Conservation (phyloP, 225 moss, liverwort and hornwort genomes). For the Climacium dendroides region DNA sequence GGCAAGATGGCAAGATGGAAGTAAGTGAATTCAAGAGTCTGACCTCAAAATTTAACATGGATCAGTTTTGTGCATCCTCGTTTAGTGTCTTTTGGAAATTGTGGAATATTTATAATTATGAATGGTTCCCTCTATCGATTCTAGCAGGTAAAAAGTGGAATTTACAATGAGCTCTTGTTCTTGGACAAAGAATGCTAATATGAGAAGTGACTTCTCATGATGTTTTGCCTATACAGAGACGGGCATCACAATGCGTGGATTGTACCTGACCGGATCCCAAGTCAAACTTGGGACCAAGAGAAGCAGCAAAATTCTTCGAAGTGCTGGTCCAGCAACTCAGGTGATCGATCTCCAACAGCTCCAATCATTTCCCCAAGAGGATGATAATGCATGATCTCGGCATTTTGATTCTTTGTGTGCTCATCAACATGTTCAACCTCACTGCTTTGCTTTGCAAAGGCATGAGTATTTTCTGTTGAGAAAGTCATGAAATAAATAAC, state of each 20-base stretch:
- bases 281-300: background rate
- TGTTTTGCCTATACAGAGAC: background rate
- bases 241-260: background rate
- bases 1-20: background rate
- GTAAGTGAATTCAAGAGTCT: background rate
- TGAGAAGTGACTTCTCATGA: background rate
- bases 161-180: background rate
- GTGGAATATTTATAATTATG: background rate
- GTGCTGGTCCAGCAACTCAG: background rate
- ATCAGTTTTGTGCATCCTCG: background rate
- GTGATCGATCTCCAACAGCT: background rate
- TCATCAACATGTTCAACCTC: background rate
- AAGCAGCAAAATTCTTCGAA: background rate
- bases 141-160: no score
- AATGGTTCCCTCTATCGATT: background rate
- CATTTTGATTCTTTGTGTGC: background rate
- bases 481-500: background rate
- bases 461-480: background rate
- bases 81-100: background rate
- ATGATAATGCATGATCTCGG: background rate
- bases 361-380: background rate
- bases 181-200: background rate
- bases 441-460: background rate
- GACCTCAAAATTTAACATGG: background rate
- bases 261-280: background rate